phyloP scores from a whole-genome alignment of 179 eudicot species.

The Vitellaria paradoxa region DNA sequence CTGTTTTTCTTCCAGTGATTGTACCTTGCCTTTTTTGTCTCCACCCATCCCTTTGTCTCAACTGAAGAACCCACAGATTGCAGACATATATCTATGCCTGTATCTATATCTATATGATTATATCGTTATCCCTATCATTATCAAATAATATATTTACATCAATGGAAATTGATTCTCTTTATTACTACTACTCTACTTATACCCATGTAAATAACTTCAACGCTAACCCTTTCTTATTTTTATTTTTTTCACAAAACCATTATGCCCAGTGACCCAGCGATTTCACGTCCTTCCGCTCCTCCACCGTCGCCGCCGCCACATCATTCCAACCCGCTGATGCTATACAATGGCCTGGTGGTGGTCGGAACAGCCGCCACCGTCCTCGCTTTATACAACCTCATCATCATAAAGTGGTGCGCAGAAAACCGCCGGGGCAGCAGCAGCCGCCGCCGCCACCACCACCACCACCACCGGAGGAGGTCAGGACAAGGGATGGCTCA shows the following conservation, averaged over 20 bases:
- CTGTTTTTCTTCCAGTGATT: not conserved
- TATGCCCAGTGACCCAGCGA: too few relatives aligned
- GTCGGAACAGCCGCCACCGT: slow-evolving; percentile 43
- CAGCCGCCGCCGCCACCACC: not conserved
- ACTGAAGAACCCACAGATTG: not conserved
- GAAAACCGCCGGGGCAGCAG: not conserved
- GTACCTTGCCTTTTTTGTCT: slow-evolving; percentile 9
- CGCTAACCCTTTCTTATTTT: not conserved
- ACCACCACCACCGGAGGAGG: not conserved
- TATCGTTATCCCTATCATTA: not conserved
- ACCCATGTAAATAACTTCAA: not conserved
- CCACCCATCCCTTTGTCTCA: not conserved
- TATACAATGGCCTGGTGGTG: slow-evolving; percentile 63
- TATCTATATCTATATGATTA: not conserved
- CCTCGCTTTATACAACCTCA: slow-evolving; percentile 47
- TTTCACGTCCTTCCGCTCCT: slow-evolving; percentile 11
- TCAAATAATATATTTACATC: not conserved
- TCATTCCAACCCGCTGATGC: slow-evolving; percentile 30
- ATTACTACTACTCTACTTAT: not conserved
- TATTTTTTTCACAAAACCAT: too few relatives aligned
- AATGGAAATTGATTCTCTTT: too few relatives aligned
- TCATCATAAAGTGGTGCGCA: slow-evolving; percentile 43
- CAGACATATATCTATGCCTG: not conserved
- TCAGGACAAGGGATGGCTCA: too few relatives aligned
- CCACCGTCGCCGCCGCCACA: slow-evolving; percentile 11